phyloP scores from a whole-genome alignment of 2,329 filamentous ascomycete genomes.

The Westerdykella ornata region DNA sequence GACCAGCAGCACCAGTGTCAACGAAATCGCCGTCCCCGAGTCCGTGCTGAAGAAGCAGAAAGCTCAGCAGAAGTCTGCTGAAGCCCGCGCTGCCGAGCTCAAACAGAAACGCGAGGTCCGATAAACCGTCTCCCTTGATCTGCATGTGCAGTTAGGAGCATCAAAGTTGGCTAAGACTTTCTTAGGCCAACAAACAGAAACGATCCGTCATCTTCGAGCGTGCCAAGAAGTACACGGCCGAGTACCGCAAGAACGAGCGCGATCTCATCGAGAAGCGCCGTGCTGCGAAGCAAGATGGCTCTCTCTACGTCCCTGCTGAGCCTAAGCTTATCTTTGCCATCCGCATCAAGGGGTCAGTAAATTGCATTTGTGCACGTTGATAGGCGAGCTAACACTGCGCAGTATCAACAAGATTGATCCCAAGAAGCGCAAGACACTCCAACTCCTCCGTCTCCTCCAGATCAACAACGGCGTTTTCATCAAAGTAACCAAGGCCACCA shows the following conservation, averaged over 20 bases:
- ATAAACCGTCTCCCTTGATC: constrained; percentile 42
- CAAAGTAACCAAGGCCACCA: constrained; percentile 94
- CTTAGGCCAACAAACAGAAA: constrained; percentile 97
- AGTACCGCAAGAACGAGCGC: constrained; percentile 94
- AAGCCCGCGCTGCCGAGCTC: constrained; percentile 70
- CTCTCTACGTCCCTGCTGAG: constrained; percentile 92
- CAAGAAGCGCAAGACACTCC: constrained; percentile 99
- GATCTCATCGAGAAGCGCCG: constrained; percentile 95
- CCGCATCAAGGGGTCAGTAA: constrained; percentile 88
- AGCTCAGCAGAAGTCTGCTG: constrained; percentile 97
- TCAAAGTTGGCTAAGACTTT: constrained; percentile 38
- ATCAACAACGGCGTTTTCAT: constrained; percentile 99
- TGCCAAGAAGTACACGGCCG: constrained; percentile 98
- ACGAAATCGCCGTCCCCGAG: constrained; percentile 97
- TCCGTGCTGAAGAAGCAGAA: constrained; percentile 99
- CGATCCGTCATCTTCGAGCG: constrained; percentile 99
- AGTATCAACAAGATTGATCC: constrained; percentile 99
- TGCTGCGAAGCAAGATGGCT: constrained; percentile 83
- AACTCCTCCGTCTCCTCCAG: constrained; percentile 98
- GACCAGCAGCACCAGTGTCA: constrained; percentile 53
- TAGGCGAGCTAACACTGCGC: constrained; percentile 1
- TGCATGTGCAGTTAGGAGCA: constrained; percentile 33
- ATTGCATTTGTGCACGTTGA: not conserved
- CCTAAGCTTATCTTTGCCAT: constrained; percentile 96
- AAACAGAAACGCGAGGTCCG: constrained; percentile 97